Evolutionary conservation across 1,139 yeast species (phyloP).

Genomic region (Candida buenavistaensis): DNA sequence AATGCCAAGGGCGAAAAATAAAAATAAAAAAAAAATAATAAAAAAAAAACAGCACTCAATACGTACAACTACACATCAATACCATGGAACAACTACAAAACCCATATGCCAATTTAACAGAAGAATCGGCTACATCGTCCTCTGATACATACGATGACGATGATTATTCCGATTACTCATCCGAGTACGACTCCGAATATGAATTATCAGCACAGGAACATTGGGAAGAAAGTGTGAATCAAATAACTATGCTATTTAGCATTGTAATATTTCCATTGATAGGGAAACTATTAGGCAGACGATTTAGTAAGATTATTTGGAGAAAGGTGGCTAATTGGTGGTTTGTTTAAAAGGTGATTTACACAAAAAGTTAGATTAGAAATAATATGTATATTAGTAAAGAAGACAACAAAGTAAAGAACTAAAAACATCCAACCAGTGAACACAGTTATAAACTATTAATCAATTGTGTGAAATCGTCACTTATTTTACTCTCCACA

Average conservation of each 20-base stretch:
- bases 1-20: too few species aligned
- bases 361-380: too few species aligned
- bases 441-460: slow-evolving; percentile 23
- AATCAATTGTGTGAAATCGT: slow-evolving; percentile 32
- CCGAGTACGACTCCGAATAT: slow-evolving; percentile 14
- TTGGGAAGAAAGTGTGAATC: slow-evolving; percentile 77
- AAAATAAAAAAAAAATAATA: too few species aligned
- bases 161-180: slow-evolving; percentile 12
- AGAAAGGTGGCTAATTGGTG: slow-evolving; percentile 33
- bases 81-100: slow-evolving; percentile 3
- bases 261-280: slow-evolving; percentile 65
- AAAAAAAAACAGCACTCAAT: too few species aligned
- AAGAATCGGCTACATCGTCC: slow-evolving; percentile 1
- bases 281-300: slow-evolving; percentile 71
- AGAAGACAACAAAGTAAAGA: slow-evolving; percentile 1
- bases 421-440: neutral
- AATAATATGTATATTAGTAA: slow-evolving; percentile 4
- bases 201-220: slow-evolving; percentile 59
- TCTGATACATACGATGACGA: slow-evolving; percentile 8
- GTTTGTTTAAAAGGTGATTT: slow-evolving; percentile 19
- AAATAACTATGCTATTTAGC: slow-evolving; percentile 56
- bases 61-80: too few species aligned
- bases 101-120: slow-evolving; percentile 1
- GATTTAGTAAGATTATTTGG: slow-evolving; percentile 50
- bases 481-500: slow-evolving; percentile 30